Evolutionary conservation across 176 grass and related monocot genomes (phyloP).

Genomic region (Miscanthus lutarioriparius): DNA sequence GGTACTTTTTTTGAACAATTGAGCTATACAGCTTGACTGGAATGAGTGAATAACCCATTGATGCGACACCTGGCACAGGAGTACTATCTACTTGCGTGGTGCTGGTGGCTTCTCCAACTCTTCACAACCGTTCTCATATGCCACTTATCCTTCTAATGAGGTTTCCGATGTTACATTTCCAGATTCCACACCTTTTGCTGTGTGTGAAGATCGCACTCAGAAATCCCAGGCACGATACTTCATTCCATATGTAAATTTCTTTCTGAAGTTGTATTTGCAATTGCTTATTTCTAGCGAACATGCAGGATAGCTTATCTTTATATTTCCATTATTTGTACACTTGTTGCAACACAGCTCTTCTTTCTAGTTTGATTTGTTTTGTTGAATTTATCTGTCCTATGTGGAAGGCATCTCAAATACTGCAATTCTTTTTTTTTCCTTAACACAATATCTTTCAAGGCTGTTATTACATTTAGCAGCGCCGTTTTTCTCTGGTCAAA

Average conservation of each 20-base stretch:
- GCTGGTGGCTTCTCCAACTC: constrained; percentile 84
- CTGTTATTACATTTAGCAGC: background rate
- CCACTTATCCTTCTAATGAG: constrained; percentile 63
- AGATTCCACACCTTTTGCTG: constrained; percentile 52
- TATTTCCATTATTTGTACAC: constrained; percentile 10
- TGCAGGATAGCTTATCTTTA: background rate
- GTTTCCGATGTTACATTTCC: constrained; percentile 54
- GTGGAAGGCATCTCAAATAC: too few relatives aligned
- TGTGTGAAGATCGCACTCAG: constrained; percentile 70
- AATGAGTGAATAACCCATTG: background rate
- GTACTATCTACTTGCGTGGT: constrained; percentile 70
- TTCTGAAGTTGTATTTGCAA: constrained; percentile 4
- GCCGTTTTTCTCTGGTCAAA: background rate
- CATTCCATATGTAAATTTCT: background rate
- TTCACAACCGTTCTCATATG: constrained; percentile 62
- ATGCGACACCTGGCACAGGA: constrained; percentile 42
- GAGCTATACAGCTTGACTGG: background rate
- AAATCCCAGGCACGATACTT: constrained; percentile 62
- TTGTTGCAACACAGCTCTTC: background rate
- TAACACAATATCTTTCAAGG: too few relatives aligned
- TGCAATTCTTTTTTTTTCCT: too few relatives aligned
- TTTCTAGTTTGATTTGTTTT: background rate
- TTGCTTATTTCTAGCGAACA: background rate
- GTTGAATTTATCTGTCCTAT: too few relatives aligned
- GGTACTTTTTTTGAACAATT: background rate